Percentiles rank a stretch among this genome's conserved stretches.
phyloP scores from a whole-genome alignment of 192 early-diverging fungal species.

The Coemansia sp. region DNA sequence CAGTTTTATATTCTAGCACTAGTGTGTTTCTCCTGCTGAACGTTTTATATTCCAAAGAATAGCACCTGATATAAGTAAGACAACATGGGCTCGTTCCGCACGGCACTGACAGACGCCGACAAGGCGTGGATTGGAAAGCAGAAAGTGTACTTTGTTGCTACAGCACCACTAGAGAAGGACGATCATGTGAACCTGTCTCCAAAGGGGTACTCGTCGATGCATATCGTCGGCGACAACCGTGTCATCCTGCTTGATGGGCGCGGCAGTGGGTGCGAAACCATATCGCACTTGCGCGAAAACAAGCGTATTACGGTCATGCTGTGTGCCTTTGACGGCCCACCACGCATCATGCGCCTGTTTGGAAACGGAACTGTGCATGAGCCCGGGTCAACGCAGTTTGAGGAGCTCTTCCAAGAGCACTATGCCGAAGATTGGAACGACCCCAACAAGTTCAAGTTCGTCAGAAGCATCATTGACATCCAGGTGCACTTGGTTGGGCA shows the following conservation, averaged over 20 bases:
- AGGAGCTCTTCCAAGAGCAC: conserved; percentile 45
- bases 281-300: conserved; percentile 66
- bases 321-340: conserved; percentile 63
- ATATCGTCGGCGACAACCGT: conserved; percentile 49
- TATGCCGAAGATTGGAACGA: conserved; percentile 43
- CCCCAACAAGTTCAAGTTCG: conserved; percentile 40
- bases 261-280: conserved; percentile 59
- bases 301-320: conserved; percentile 67
- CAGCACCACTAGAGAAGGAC: conserved; percentile 52
- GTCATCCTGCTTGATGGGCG: conserved; percentile 40
- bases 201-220: conserved; percentile 60
- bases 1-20: no score
- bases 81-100: conserved; percentile 55
- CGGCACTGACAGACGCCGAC: conserved; percentile 47
- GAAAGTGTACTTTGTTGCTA: conserved; percentile 61
- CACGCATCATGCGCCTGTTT: conserved; percentile 64
- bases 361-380: conserved; percentile 57
- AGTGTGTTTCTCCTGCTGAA: no score
- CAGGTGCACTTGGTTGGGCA: conserved; percentile 58
- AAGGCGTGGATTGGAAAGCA: conserved; percentile 59
- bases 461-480: conserved; percentile 59
- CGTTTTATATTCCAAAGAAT: no score
- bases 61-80: background rate
- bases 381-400: conserved; percentile 52
- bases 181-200: conserved; percentile 64